Percentiles rank a stretch among this genome's conserved stretches.
Evolutionary conservation across 768 basidiomycete genomes (phyloP).

Genomic region (Chalciporus sphaerocephalus): DNA sequence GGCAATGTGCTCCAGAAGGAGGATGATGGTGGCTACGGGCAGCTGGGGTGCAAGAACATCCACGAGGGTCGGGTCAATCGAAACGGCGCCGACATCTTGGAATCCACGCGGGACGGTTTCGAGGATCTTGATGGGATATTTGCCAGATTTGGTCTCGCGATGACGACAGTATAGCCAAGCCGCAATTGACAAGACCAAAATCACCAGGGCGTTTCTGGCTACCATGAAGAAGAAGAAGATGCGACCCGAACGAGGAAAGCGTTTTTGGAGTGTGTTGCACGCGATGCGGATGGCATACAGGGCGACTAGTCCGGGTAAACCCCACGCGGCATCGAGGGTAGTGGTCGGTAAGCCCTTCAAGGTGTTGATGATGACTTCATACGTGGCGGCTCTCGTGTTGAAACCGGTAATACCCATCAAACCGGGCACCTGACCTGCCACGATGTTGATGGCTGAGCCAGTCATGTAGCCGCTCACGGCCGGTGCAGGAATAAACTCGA

Average conservation of each 20-base stretch:
- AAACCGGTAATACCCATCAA: slow-evolving; percentile 86
- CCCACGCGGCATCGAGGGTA: slow-evolving; percentile 84
- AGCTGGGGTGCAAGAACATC: slow-evolving; percentile 68
- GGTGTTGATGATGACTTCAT: slow-evolving; percentile 87
- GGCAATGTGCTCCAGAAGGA: slow-evolving; percentile 93
- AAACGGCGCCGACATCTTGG: slow-evolving; percentile 49
- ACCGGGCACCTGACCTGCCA: slow-evolving; percentile 81
- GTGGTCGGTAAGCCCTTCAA: slow-evolving; percentile 75
- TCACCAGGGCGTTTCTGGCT: slow-evolving; percentile 80
- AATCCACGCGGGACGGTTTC: slow-evolving; percentile 82
- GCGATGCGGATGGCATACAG: slow-evolving; percentile 66
- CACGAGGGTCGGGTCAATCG: slow-evolving; percentile 50
- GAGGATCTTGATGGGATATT: slow-evolving; percentile 82
- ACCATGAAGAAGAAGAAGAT: slow-evolving; percentile 76
- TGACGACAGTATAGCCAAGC: slow-evolving; percentile 81
- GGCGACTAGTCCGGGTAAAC: slow-evolving; percentile 65
- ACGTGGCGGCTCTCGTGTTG: slow-evolving; percentile 81
- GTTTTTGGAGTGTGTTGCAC: slow-evolving; percentile 48
- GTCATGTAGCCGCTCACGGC: slow-evolving; percentile 95
- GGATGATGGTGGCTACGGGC: slow-evolving; percentile 82
- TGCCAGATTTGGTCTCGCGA: slow-evolving; percentile 51
- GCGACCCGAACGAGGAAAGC: slow-evolving; percentile 66
- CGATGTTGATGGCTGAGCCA: slow-evolving; percentile 93
- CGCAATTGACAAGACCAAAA: slow-evolving; percentile 80
- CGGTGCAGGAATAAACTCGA: slow-evolving; percentile 88